Base-by-base conservation (phyloP, 495 filamentous ascomycete genomes). In the Aspergillus indologenus region DNA sequence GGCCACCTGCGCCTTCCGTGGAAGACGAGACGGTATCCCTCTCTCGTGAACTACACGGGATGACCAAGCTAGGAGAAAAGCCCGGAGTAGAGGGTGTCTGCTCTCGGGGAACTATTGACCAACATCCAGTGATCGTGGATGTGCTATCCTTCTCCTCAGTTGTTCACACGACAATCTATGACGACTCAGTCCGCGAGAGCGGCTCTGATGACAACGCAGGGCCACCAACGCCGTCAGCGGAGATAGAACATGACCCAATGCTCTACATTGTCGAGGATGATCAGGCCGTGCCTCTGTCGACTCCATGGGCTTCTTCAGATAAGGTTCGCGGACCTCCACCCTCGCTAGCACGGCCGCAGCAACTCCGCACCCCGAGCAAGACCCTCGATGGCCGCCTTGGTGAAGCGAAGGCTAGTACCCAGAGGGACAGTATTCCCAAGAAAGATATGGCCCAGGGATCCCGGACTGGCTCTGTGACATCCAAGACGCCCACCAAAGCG, bases 21-120 rank as follows among this genome's bases (percentile, higher is more conserved):
- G 78, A 81, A 51, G 77, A 80, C 53, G 78, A 81, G 57, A 57
- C 62, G 18, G 64, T 59, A 14, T 74, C 78, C 26, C 71, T 81
- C 11, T 66, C 72, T 23, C 71, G 72, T 58, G 78, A 81, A 61
- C 54, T 77, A 14, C 45, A 73, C 45, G 75, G 71, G 51, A 59
- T 69, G 31, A 64, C 68, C 43, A 61, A 68, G 18, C 54, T 73
- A 22, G 65, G 69, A 50, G 69, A 73, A 48, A 72, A 69, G 22
- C 72, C 70, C 1, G 74, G 71, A 29, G 22, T 72, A 23, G 73
- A 78, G 51, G 78, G 75, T 23, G 68, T 67, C n/a, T 65, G 69
- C 51, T 59, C 46, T 59, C 68, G 77, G 57, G 80, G 80, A 42
- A 69, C 69, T 22, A 61, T 81, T 58, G 76, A 81, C 54, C 80